phyloP scores from a whole-genome alignment of 345 rosid species.

The Heritiera littoralis region DNA sequence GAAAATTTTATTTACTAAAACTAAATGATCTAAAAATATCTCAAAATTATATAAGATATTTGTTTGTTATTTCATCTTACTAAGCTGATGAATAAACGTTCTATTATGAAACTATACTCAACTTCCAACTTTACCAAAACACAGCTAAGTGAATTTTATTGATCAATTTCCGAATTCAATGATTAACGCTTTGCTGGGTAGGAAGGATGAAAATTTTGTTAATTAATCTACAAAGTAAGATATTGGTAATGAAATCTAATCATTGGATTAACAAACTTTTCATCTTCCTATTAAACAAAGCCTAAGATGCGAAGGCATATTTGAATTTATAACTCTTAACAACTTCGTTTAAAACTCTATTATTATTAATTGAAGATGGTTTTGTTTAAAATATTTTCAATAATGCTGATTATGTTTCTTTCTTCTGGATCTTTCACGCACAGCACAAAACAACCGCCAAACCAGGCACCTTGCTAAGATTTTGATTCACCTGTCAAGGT shows the following conservation, averaged over 20 bases:
- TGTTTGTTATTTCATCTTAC: background rate
- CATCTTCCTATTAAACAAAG: no score
- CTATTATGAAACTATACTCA: background rate
- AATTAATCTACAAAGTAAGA: no score
- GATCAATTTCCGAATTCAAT: slow-evolving; percentile 1
- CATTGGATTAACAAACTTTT: no score
- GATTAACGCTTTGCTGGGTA: background rate
- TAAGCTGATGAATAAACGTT: background rate
- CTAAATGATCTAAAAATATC: background rate
- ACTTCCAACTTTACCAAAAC: background rate
- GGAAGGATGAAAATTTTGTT: no score
- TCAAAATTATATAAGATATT: background rate
- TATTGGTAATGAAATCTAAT: no score
- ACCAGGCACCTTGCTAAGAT: slow-evolving; percentile 91
- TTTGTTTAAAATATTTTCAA: background rate
- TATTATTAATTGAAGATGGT: background rate
- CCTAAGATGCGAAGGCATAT: background rate
- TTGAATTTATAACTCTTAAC: background rate
- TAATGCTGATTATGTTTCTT: background rate
- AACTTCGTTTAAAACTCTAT: background rate
- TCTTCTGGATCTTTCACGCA: slow-evolving; percentile 23
- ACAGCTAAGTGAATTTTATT: background rate
- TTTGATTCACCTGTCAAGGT: slow-evolving; percentile 76
- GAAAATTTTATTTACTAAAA: background rate
- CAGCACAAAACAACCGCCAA: slow-evolving; percentile 70